Conservation (phyloP, 345 rosid genomes). For the Pistacia atlantica region DNA sequence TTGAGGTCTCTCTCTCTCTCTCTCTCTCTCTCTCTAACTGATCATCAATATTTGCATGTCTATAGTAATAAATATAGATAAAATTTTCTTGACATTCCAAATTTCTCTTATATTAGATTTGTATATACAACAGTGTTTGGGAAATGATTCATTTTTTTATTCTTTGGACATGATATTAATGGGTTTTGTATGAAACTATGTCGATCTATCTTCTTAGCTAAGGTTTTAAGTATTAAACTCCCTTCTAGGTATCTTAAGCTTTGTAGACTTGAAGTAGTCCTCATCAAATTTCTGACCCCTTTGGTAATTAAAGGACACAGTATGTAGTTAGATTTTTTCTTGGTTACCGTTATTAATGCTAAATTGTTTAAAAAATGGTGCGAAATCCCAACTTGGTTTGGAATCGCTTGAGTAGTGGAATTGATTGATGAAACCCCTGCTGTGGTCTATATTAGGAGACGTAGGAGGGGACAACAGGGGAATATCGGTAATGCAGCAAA, state of each 20-base stretch:
- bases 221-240: background rate
- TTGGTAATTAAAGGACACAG: no score
- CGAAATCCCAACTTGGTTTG: background rate
- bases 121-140: background rate
- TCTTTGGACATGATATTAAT: background rate
- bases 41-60: background rate
- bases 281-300: background rate
- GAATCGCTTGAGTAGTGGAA: no score
- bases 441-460: no score
- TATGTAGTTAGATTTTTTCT: no score
- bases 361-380: background rate
- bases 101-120: background rate
- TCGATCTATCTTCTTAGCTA: no score
- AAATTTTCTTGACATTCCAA: no score
- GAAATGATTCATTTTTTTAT: background rate
- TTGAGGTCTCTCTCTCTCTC: slow-evolving; percentile 61
- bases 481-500: no score
- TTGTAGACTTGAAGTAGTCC: background rate
- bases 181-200: background rate
- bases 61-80: background rate
- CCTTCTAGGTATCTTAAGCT: background rate
- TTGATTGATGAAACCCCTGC: no score
- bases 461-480: no score
- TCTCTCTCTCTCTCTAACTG: slow-evolving; percentile 19
- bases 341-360: background rate